These are phyloP conservation scores for Neofusicoccum sp. DNA, from an alignment of 2,329 filamentous ascomycete species.

Conservation along the genomic window DNA sequence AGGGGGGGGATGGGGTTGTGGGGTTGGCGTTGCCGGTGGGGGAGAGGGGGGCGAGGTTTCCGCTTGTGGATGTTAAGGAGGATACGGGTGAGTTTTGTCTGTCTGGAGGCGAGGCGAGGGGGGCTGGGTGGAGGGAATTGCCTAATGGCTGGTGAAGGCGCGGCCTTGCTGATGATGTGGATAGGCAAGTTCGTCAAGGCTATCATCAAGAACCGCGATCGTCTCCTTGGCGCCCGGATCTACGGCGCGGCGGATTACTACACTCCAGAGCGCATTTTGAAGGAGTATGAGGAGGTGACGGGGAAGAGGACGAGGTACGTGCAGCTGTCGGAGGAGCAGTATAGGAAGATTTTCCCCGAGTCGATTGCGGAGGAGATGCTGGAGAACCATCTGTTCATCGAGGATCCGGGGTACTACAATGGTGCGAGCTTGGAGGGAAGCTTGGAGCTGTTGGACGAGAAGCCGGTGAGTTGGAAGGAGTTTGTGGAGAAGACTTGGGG, in stretches of 20 bases:
- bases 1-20: constrained; percentile 10
- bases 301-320: constrained; percentile 35
- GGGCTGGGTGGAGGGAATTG: no score
- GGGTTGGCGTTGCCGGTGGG: constrained; percentile 14
- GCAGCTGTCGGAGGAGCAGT: constrained; percentile 43
- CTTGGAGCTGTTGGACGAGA: constrained; percentile 32
- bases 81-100: constrained; percentile 19
- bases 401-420: constrained; percentile 54
- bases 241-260: constrained; percentile 39
- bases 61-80: constrained; percentile 19
- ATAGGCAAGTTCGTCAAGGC: constrained; percentile 25
- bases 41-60: constrained; percentile 13
- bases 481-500: constrained; percentile 19
- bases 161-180: not conserved
- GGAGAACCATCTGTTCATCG: constrained; percentile 54
- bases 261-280: constrained; percentile 26
- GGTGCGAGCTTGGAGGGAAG: constrained; percentile 44
- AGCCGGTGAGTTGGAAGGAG: constrained; percentile 45
- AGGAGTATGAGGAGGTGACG: constrained; percentile 38
- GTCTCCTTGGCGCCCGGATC: constrained; percentile 45
- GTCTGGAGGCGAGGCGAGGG: no score
- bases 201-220: constrained; percentile 31
- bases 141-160: no score
- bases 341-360: constrained; percentile 40
- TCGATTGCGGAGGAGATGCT: constrained; percentile 49